Evolutionary conservation across 257 asterid species (phyloP), one percentile per base, ranked within the genome.

Genomic region (Solanum corneliomulleri): DNA sequence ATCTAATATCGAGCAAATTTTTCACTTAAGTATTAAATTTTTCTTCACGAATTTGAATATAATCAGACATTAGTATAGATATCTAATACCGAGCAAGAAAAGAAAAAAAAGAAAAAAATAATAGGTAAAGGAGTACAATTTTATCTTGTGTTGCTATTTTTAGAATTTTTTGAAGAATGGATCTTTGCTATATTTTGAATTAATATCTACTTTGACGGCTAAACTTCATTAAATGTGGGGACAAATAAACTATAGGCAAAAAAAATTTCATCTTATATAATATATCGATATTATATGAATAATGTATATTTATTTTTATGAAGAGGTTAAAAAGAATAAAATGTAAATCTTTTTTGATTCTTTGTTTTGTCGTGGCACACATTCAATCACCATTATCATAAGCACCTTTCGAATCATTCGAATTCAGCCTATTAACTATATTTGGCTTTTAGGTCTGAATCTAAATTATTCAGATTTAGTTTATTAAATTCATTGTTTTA

Each of bases 1-100:
- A 37, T 37, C 7, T 0, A 37, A 6, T 0, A 37, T 0, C 1
- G 39, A 33, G 35, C 1, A 33, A 33, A 1, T 6, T 5, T 35
- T 35, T 35, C 1, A 35, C 7, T 35, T 1, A 35, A 35, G 0
- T 35, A 0, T 35, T 5, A 5, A 35, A 35, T 5, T 35, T 35
- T 35, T 0, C 1, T 5, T 35, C 7, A 1, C 0, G 0, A 35
- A 35, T 35, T 6, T 1, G 0, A 35, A 35, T 35, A 35, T 35
- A 35, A 35, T 35, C 7, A 3, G 5, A 3, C 1, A 33, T 33
- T 33, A 5, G 0, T 35, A 4, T 1, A 35, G 7, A 35, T 35
- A 35, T 35, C 1, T 1, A 35, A 35, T 0, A 35, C 1, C 7
- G 39, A 33, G 33, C 33, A 2, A 31, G 4, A 33, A 33, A 31